Conservation (phyloP, 2,329 filamentous ascomycete species). For the Graphiopsis chlorocephala region DNA sequence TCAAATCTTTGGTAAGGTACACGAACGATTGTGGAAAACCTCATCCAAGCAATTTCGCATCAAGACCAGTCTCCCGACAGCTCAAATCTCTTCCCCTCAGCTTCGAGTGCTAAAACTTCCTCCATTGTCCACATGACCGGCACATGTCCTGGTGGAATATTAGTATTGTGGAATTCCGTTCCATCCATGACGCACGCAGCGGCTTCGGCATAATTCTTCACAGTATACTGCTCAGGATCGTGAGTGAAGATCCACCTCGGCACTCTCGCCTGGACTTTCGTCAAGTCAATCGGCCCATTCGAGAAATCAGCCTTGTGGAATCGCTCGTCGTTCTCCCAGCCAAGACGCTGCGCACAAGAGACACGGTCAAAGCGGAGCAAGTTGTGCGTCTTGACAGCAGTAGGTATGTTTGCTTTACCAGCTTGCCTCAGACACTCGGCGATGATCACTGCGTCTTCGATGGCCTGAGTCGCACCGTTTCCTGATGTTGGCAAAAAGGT, state of each 20-base stretch:
- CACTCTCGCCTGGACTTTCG: constrained; percentile 20
- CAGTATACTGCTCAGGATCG: constrained; percentile 19
- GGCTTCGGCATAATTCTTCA: not conserved
- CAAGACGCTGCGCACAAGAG: constrained; percentile 23
- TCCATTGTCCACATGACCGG: not conserved
- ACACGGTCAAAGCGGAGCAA: constrained; percentile 29
- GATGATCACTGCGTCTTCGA: constrained; percentile 51
- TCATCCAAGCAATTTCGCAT: not conserved
- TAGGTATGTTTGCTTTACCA: constrained; percentile 39
- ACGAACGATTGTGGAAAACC: not conserved
- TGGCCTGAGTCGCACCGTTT: constrained; percentile 25
- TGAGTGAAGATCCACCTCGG: constrained; percentile 22
- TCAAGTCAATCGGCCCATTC: constrained; percentile 8
- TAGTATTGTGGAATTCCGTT: not conserved
- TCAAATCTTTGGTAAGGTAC: not conserved
- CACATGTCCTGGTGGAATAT: not conserved
- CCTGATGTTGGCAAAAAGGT: not conserved
- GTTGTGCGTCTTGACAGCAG: constrained; percentile 32
- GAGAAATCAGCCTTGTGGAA: constrained; percentile 23
- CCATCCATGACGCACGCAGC: not conserved
- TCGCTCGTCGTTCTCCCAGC: constrained; percentile 24
- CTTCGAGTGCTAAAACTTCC: not conserved
- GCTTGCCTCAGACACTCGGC: constrained; percentile 45
- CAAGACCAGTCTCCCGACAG: constrained; percentile 23
- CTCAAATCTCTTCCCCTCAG: constrained; percentile 20